These are phyloP conservation scores for barrel medic (Medicago truncatula) DNA, from an alignment of 306 rosid genomes.

Conservation along the genomic window DNA sequence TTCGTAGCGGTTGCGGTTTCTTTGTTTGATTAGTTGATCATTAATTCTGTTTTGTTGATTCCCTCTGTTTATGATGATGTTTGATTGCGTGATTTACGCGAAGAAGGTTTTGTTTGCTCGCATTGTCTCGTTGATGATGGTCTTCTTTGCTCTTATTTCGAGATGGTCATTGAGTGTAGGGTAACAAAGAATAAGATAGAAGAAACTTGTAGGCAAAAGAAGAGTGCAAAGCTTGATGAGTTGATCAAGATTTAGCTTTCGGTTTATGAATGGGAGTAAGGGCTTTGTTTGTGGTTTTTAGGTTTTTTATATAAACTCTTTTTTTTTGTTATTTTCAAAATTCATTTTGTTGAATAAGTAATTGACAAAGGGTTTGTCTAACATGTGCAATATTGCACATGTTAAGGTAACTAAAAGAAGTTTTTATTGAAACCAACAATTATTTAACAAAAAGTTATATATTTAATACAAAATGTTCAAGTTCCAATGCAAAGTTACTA, in stretches of 20 bases:
- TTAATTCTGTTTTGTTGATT: neutral
- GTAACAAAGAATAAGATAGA: constrained; percentile 1
- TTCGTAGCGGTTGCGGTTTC: constrained; percentile 55
- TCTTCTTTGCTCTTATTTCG: neutral
- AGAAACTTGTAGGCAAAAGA: neutral
- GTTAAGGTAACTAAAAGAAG: too few species aligned
- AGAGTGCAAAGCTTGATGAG: constrained; percentile 4
- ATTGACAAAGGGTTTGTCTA: too few species aligned
- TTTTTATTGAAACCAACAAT: too few species aligned
- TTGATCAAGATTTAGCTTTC: neutral
- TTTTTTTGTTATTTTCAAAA: neutral
- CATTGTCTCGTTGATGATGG: constrained; percentile 33
- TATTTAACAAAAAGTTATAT: too few species aligned
- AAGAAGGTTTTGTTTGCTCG: neutral
- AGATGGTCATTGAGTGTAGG: constrained; percentile 39
- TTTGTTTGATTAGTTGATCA: constrained; percentile 30
- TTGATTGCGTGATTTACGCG: neutral
- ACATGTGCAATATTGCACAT: too few species aligned
- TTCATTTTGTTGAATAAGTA: neutral
- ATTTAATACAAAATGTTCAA: too few species aligned
- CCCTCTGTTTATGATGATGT: neutral
- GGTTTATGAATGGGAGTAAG: neutral
- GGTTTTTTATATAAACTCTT: neutral
- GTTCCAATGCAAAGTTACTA: too few species aligned
- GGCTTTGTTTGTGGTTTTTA: neutral